Percentiles rank a stretch among this genome's conserved stretches.
Evolutionary conservation across 768 basidiomycete species (phyloP).

Genomic region (Leucogyrophana mollusca): DNA sequence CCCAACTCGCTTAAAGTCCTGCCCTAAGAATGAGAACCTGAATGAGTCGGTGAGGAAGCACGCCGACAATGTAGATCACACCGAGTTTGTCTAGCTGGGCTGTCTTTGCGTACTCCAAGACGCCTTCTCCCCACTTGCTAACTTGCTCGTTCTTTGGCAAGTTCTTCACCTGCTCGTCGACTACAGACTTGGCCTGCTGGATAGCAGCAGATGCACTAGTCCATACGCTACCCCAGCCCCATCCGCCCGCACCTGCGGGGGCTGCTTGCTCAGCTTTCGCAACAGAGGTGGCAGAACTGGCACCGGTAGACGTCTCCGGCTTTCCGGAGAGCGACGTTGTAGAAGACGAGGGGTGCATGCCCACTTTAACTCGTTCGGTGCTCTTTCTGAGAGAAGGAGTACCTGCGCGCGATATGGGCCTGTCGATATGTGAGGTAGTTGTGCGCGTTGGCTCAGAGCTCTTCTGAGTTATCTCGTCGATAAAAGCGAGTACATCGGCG

Average conservation of each 20-base stretch:
- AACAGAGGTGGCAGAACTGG: constrained; percentile 17
- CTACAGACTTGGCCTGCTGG: constrained; percentile 82
- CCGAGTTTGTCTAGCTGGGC: constrained; percentile 90
- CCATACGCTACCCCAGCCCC: constrained; percentile 93
- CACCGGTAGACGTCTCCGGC: constrained; percentile 31
- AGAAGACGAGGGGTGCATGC: constrained; percentile 42
- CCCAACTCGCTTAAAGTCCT: constrained; percentile 87
- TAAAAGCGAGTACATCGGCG: constrained; percentile 86
- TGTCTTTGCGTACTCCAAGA: constrained; percentile 83
- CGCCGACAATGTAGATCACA: constrained; percentile 32
- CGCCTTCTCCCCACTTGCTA: constrained; percentile 84
- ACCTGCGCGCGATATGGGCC: constrained; percentile 61
- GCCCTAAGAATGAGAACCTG: constrained; percentile 47
- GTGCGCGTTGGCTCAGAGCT: constrained; percentile 73
- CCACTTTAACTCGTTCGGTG: constrained; percentile 73
- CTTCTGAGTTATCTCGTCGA: constrained; percentile 94
- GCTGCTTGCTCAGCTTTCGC: constrained; percentile 17
- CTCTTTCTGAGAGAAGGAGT: constrained; percentile 74
- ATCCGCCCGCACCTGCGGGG: constrained; percentile 35
- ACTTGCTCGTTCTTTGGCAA: constrained; percentile 85
- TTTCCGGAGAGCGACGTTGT: constrained; percentile 39
- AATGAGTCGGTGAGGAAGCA: no score
- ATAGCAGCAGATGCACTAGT: constrained; percentile 80
- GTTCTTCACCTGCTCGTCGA: constrained; percentile 92
- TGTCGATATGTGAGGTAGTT: constrained; percentile 51